A percentile compares a stretch with the other conserved stretches of the same genome.
Conservation (phyloP, 352 stramenopile genomes). For the Blastocystis sp. region DNA sequence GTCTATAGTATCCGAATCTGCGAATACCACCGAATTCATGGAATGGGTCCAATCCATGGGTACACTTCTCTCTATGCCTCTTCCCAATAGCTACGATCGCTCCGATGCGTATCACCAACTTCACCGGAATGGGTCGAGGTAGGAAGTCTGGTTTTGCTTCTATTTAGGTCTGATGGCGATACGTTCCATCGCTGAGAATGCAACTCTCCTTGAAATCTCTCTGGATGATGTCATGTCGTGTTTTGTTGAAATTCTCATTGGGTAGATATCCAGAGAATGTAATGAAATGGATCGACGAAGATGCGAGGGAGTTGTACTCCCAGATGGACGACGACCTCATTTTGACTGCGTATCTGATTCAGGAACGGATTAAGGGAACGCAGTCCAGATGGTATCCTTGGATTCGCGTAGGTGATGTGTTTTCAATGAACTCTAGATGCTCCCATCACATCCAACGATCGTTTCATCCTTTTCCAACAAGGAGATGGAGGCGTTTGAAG, state of each 20-base stretch:
- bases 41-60: background rate
- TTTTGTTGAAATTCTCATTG: background rate
- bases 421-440: background rate
- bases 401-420: background rate
- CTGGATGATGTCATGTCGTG: constrained; percentile 26
- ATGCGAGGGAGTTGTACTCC: background rate
- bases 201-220: background rate
- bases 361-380: background rate
- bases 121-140: constrained; percentile 7
- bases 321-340: constrained; percentile 18
- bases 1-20: background rate
- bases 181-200: background rate
- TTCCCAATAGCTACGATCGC: background rate
- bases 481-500: background rate
- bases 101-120: background rate
- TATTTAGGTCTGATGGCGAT: constrained; percentile 9
- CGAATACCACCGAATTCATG: background rate
- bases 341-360: background rate
- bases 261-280: constrained; percentile 6
- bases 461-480: background rate
- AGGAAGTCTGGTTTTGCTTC: background rate
- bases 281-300: background rate
- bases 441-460: background rate
- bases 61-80: background rate
- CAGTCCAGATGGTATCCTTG: background rate